Conservation (phyloP, 1,139 yeast genomes). For the Lodderomyces metapsilosis region DNA sequence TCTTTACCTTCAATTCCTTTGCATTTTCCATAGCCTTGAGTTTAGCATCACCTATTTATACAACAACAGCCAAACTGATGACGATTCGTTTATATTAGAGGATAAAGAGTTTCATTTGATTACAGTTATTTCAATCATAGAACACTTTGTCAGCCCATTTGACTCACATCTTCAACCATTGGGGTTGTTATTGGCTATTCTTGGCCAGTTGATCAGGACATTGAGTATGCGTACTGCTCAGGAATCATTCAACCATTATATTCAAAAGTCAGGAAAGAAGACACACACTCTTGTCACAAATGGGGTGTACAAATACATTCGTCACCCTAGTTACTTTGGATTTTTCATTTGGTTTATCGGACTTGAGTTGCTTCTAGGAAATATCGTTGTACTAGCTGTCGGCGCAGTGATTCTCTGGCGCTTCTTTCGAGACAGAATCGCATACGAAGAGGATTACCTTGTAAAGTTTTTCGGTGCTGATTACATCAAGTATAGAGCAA, state of each 20-base stretch:
- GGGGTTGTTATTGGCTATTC: slow-evolving; percentile 48
- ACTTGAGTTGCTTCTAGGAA: slow-evolving; percentile 66
- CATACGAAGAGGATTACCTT: slow-evolving; percentile 66
- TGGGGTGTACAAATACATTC: slow-evolving; percentile 64
- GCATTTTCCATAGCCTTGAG: slow-evolving; percentile 77
- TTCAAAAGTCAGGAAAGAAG: slow-evolving; percentile 51
- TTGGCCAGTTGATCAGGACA: slow-evolving; percentile 70
- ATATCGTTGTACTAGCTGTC: slow-evolving; percentile 29
- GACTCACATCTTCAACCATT: slow-evolving; percentile 10
- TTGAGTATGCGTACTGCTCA: slow-evolving; percentile 87
- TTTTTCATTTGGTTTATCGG: slow-evolving; percentile 95
- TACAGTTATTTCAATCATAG: slow-evolving; percentile 39
- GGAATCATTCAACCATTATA: slow-evolving; percentile 79
- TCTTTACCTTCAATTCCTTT: slow-evolving; percentile 51
- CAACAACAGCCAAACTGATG: slow-evolving; percentile 64
- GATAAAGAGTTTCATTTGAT: slow-evolving; percentile 73
- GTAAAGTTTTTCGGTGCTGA: slow-evolving; percentile 66
- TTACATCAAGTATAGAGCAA: slow-evolving; percentile 50
- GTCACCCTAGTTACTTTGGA: slow-evolving; percentile 94
- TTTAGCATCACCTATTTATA: slow-evolving; percentile 73
- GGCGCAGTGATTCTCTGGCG: slow-evolving; percentile 48
- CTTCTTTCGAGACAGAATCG: slow-evolving; percentile 69
- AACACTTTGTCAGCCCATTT: slow-evolving; percentile 14
- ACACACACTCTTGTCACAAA: slow-evolving; percentile 66
- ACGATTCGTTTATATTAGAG: slow-evolving; percentile 73